A percentile compares a stretch with the other conserved stretches of the same genome.
Evolutionary conservation across 2,329 filamentous ascomycete species (phyloP).

Genomic region (Exophiala bonariae): DNA sequence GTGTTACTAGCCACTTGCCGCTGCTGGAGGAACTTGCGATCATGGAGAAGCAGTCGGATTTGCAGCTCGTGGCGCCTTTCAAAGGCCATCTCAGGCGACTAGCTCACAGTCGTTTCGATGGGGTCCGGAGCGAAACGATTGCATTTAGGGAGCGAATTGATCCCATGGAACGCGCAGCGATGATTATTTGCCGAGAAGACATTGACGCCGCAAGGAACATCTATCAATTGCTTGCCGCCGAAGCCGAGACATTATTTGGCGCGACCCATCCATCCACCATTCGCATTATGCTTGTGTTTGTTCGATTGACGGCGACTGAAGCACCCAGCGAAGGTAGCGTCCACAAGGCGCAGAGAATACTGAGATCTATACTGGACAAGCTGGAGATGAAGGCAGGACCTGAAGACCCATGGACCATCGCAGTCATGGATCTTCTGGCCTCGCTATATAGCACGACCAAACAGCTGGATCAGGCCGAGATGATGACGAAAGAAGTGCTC

Average conservation of each 20-base stretch:
- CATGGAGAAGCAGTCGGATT: too few species aligned
- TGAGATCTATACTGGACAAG: slow-evolving; percentile 26
- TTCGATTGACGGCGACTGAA: too few species aligned
- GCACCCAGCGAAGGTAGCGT: too few species aligned
- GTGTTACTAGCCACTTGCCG: slow-evolving; percentile 5
- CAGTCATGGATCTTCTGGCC: slow-evolving; percentile 29
- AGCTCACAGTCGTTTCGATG: too few species aligned
- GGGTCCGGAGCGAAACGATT: too few species aligned
- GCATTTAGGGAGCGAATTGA: too few species aligned
- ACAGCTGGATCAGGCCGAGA: slow-evolving; percentile 29
- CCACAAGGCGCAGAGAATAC: too few species aligned
- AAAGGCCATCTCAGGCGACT: too few species aligned
- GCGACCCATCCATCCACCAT: slow-evolving; percentile 25
- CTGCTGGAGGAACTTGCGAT: background rate
- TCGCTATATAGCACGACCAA: slow-evolving; percentile 26
- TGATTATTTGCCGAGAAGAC: background rate
- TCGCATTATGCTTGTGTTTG: slow-evolving; percentile 28
- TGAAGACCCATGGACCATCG: slow-evolving; percentile 26
- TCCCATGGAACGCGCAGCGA: too few species aligned
- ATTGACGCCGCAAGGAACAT: slow-evolving; percentile 10
- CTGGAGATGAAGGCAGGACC: slow-evolving; percentile 22
- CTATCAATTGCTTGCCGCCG: slow-evolving; percentile 11
- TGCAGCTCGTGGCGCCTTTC: too few species aligned
- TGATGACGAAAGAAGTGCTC: slow-evolving; percentile 29
- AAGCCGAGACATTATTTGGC: slow-evolving; percentile 11